These are phyloP conservation scores for Acanthamoeba castellanii DNA, from an alignment of 208 protist genomes.

Conservation along the genomic window DNA sequence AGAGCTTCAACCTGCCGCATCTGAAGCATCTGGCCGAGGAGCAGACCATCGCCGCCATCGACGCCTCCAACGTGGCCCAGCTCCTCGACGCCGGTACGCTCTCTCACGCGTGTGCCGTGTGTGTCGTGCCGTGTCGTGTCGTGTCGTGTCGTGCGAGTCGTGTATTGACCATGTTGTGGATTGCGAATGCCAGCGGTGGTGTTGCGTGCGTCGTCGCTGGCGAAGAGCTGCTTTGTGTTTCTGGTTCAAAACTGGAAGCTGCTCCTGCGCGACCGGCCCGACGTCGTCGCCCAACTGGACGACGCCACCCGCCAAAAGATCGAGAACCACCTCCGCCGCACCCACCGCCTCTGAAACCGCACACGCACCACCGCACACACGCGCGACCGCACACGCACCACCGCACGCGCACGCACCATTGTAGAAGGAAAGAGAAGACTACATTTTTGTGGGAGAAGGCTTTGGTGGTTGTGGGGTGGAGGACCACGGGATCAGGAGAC, in stretches of 20 bases:
- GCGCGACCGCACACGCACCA: too few relatives aligned
- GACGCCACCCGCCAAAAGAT: not conserved
- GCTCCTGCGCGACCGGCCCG: not conserved
- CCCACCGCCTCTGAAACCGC: not conserved
- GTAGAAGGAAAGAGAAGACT: too few relatives aligned
- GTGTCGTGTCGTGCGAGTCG: not conserved
- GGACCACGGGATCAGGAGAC: not conserved
- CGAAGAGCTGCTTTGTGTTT: not conserved
- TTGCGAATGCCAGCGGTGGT: not conserved
- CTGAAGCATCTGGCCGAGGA: conserved; percentile 9
- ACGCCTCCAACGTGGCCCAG: not conserved
- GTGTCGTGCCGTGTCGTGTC: not conserved
- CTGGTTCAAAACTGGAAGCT: not conserved
- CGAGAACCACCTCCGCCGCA: conserved; percentile 28
- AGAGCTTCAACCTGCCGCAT: conserved; percentile 27
- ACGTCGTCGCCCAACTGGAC: not conserved
- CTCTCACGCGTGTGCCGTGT: not conserved
- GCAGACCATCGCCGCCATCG: not conserved
- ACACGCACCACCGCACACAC: too few relatives aligned
- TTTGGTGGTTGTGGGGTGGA: not conserved
- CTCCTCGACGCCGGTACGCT: conserved; percentile 7
- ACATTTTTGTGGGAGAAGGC: not conserved
- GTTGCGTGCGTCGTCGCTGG: conserved; percentile 4
- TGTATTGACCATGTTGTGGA: not conserved
- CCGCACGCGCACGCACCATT: too few relatives aligned